Evolutionary conservation across 176 grass and related monocot genomes (phyloP), one percentile per base, ranked within the genome.

Genomic region (Avena sativa): DNA sequence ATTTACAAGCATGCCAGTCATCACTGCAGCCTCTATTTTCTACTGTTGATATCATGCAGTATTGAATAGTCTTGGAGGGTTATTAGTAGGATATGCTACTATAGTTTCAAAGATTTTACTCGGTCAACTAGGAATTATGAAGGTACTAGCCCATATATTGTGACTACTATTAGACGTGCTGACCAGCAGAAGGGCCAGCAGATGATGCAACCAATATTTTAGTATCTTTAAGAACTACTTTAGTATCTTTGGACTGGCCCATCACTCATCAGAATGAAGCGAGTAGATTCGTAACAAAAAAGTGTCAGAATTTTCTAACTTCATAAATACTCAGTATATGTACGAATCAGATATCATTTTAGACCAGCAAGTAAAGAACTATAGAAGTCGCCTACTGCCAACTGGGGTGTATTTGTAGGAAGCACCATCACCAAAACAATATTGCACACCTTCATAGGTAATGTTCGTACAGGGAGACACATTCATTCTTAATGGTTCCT

Each of bases 21-120:
- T 19, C 60, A 46, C 67, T 50, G 26, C 1, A 17, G 7, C 12
- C 38, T 50, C 48, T 65, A 5, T 9, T 32, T 76, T 74, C 71
- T 21, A 72, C 34, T 11, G n/a, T 17, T 59, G 2, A 82, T 56
- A 82, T 4, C 64, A 70, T 56, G 49, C 28, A 25, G 30, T 23
- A 34, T 12, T 52, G 47, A 82, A 67, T 20, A 21, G 79, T 16
- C 15, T 6, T 40, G 47, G 51, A 40, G 63, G 49, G 60, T 67
- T 81, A 81, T 8, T 1, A 51, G 73, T 32, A 53, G 48, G 48
- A 9, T 26, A 76, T 2, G 1, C 61, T 8, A 83, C 34, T 8
- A 73, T 23, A 30, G 23, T 61, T 61, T 76, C 20, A 84, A 74
- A 62, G 10, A 6, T 30, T 47, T 16, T 82, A 82, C 49, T 71